phyloP scores from a whole-genome alignment of 2,329 filamentous ascomycete genomes.

The Pseudocercospora macadamiae region DNA sequence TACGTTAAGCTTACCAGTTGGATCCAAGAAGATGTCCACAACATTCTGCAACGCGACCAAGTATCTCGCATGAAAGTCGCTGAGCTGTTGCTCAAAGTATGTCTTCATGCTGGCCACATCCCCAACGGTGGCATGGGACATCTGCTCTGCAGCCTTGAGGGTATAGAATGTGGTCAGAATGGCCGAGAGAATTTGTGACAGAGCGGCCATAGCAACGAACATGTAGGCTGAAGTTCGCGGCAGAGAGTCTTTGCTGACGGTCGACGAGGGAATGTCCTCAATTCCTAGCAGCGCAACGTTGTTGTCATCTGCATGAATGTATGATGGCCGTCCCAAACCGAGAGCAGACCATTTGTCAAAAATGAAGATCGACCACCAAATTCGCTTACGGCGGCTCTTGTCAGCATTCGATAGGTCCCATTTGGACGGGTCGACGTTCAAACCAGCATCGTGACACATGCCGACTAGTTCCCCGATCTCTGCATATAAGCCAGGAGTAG shows the following conservation, averaged over 20 bases:
- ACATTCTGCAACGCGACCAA: conserved; percentile 15
- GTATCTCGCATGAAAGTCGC: conserved; percentile 20
- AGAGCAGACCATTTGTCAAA: conserved; percentile 28
- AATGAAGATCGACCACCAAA: conserved; percentile 30
- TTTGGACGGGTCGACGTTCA: conserved; percentile 26
- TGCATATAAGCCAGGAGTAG: conserved; percentile 24
- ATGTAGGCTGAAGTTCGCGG: conserved; percentile 23
- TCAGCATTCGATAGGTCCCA: conserved; percentile 24
- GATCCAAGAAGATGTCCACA: conserved; percentile 25
- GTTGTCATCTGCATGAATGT: conserved; percentile 26
- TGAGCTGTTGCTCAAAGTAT: conserved; percentile 27
- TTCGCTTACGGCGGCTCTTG: conserved; percentile 24
- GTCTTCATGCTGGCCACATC: conserved; percentile 16
- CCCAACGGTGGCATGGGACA: conserved; percentile 11
- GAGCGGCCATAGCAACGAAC: conserved; percentile 30
- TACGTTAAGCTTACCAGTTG: conserved; percentile 19
- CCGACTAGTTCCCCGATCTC: conserved; percentile 25
- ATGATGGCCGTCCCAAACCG: conserved; percentile 26
- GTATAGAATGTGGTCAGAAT: conserved; percentile 29
- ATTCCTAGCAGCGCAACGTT: conserved; percentile 20
- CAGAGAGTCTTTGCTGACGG: conserved; percentile 21
- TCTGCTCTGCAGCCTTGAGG: conserved; percentile 18
- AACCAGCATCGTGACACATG: conserved; percentile 27
- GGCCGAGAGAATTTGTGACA: conserved; percentile 27
- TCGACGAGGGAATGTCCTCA: conserved; percentile 22